Conservation (phyloP, 768 basidiomycete genomes). For the Lactifluus piperatus region DNA sequence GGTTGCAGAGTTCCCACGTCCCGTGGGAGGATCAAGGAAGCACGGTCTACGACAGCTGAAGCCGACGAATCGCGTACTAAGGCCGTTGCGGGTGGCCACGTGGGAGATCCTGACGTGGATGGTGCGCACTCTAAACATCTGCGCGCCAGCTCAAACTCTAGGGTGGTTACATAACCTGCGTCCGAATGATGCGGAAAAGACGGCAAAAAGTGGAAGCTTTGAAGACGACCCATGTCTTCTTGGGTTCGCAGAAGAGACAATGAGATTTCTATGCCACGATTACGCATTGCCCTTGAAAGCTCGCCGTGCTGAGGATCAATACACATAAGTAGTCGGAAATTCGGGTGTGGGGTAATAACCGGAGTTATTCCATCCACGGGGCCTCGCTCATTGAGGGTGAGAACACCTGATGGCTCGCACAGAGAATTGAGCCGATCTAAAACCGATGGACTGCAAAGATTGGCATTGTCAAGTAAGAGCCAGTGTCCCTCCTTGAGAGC, state of each 20-base stretch:
- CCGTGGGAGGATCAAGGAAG: constrained; percentile 3
- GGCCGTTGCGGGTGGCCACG: constrained; percentile 5
- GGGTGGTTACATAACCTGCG: neutral
- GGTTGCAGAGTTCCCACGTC: neutral
- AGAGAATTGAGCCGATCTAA: constrained; percentile 95
- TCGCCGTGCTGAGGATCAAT: constrained; percentile 89
- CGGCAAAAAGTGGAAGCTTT: constrained; percentile 11
- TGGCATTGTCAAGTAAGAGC: constrained; percentile 87
- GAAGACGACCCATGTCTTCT: constrained; percentile 14
- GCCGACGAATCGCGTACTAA: neutral
- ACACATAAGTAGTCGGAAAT: constrained; percentile 91
- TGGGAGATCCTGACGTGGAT: neutral
- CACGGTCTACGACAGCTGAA: constrained; percentile 2
- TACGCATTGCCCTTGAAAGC: constrained; percentile 95
- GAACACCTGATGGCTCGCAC: constrained; percentile 75
- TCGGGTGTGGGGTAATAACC: constrained; percentile 69
- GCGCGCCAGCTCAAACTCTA: constrained; percentile 15
- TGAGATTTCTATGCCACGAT: constrained; percentile 83
- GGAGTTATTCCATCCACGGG: constrained; percentile 69
- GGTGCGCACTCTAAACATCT: constrained; percentile 4
- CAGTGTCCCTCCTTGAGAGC: constrained; percentile 86
- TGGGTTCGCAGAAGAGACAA: constrained; percentile 28
- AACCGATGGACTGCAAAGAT: constrained; percentile 91
- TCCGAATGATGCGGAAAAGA: neutral
- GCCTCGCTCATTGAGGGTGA: constrained; percentile 88